Evolutionary conservation across 2,329 filamentous ascomycete species (phyloP).

Genomic region (Hypoxylon sp.): DNA sequence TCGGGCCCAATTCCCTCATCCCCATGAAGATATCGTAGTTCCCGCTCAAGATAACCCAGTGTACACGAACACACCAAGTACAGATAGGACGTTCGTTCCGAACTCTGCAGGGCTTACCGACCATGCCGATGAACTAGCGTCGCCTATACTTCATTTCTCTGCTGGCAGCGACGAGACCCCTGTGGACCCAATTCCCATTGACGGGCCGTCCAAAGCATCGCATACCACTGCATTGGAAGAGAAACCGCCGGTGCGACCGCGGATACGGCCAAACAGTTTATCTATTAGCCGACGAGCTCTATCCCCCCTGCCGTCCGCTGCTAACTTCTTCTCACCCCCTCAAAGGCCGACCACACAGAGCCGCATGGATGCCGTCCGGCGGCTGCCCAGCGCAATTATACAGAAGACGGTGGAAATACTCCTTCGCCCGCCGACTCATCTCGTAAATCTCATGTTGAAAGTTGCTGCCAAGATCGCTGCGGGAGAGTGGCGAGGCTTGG

Average conservation of each 20-base stretch:
- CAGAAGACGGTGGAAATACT: constrained; percentile 83
- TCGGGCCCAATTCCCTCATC: constrained; percentile 56
- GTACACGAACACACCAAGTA: constrained; percentile 54
- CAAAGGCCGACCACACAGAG: constrained; percentile 56
- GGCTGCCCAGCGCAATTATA: constrained; percentile 75
- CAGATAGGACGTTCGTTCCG: constrained; percentile 52
- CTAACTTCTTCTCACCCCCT: constrained; percentile 73
- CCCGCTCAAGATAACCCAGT: constrained; percentile 56
- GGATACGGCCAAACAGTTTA: constrained; percentile 67
- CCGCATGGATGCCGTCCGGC: constrained; percentile 62
- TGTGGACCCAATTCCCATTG: constrained; percentile 19
- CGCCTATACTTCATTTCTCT: constrained; percentile 37
- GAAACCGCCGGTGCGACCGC: constrained; percentile 65
- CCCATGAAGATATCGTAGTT: constrained; percentile 59
- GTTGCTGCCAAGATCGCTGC: constrained; percentile 83
- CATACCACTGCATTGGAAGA: constrained; percentile 53
- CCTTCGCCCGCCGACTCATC: constrained; percentile 82
- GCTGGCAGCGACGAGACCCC: constrained; percentile 17
- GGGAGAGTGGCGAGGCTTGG: constrained; percentile 73
- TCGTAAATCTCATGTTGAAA: constrained; percentile 83
- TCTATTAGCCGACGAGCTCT: constrained; percentile 69
- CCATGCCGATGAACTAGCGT: constrained; percentile 50
- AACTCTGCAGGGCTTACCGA: constrained; percentile 50
- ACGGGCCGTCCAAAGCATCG: constrained; percentile 18
- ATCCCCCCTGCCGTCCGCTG: constrained; percentile 77